Conservation (phyloP, 1,139 yeast genomes). For the Pichia sp. region DNA sequence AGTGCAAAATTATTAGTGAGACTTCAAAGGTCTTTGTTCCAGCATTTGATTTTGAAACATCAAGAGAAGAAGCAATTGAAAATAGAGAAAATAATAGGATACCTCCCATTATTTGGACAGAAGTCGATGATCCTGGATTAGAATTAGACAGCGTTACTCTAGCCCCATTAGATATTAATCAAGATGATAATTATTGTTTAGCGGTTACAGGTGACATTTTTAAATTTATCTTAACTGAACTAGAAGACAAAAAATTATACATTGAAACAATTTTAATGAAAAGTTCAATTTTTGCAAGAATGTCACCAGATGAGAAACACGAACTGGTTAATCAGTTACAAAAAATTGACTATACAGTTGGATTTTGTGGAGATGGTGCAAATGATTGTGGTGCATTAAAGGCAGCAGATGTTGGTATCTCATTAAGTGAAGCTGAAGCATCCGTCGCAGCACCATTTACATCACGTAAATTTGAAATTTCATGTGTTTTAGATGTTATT, state of each 20-base stretch:
- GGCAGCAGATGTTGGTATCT: slow-evolving; percentile 95
- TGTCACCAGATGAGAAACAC: slow-evolving; percentile 99
- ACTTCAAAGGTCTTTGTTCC: slow-evolving; percentile 61
- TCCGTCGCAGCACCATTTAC: slow-evolving; percentile 97
- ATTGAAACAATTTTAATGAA: slow-evolving; percentile 61
- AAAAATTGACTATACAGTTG: slow-evolving; percentile 80
- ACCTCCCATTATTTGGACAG: slow-evolving; percentile 50
- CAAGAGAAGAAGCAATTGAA: background rate
- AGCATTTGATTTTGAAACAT: slow-evolving; percentile 35
- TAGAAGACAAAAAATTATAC: slow-evolving; percentile 34
- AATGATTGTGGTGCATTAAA: slow-evolving; percentile 97
- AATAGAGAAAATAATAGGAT: slow-evolving; percentile 12
- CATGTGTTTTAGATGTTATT: slow-evolving; percentile 87
- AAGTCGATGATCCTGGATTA: slow-evolving; percentile 48
- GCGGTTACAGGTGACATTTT: slow-evolving; percentile 94
- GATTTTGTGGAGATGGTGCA: slow-evolving; percentile 97
- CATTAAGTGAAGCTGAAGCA: slow-evolving; percentile 95
- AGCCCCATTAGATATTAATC: slow-evolving; percentile 38
- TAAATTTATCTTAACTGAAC: slow-evolving; percentile 60
- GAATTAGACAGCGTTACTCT: slow-evolving; percentile 59
- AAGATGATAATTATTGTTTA: slow-evolving; percentile 44
- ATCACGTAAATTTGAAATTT: slow-evolving; percentile 78
- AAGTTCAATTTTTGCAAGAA: slow-evolving; percentile 81
- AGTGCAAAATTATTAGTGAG: slow-evolving; percentile 58
- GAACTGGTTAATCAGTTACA: slow-evolving; percentile 88